phyloP scores from a whole-genome alignment of 495 filamentous ascomycete species.

The Oidiodendron maius region DNA sequence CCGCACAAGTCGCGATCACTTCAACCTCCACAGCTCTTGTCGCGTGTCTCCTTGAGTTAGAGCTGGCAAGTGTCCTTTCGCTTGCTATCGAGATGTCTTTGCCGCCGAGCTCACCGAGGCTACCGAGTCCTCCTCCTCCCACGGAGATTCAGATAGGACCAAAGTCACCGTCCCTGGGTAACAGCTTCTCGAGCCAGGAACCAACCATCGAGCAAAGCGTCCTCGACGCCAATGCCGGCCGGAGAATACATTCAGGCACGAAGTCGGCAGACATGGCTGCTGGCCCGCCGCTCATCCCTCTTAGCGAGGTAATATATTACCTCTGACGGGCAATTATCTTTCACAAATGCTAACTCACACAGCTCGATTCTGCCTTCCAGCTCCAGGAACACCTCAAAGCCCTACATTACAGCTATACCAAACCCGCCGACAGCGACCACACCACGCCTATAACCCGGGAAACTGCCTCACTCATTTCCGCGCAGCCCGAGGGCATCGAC shows the following conservation, averaged over 20 bases:
- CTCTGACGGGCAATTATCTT: too few species aligned
- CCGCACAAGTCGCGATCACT: neutral
- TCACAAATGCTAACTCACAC: constrained; percentile 10
- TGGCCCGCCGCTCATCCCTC: constrained; percentile 80
- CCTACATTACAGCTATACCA: constrained; percentile 74
- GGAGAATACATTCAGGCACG: constrained; percentile 89
- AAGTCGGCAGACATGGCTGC: constrained; percentile 84
- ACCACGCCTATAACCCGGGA: constrained; percentile 65
- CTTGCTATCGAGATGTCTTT: constrained; percentile 39
- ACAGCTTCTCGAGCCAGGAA: constrained; percentile 44
- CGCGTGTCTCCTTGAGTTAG: neutral
- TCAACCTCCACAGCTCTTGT: neutral
- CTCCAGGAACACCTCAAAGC: constrained; percentile 97
- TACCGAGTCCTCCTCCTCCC: constrained; percentile 83
- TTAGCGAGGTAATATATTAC: constrained; percentile 60
- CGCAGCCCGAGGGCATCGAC: constrained; percentile 73
- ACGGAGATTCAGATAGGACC: constrained; percentile 87
- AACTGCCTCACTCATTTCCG: constrained; percentile 65
- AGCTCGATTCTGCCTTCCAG: constrained; percentile 95
- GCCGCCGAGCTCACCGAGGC: constrained; percentile 74
- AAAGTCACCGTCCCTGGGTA: constrained; percentile 66
- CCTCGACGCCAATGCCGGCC: constrained; percentile 51
- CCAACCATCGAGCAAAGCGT: constrained; percentile 54
- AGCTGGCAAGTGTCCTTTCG: too few species aligned
- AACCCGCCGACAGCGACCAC: constrained; percentile 47